These are phyloP conservation scores for Exophiala alcalophila DNA, from an alignment of 2,329 filamentous ascomycete species.

Conservation along the genomic window DNA sequence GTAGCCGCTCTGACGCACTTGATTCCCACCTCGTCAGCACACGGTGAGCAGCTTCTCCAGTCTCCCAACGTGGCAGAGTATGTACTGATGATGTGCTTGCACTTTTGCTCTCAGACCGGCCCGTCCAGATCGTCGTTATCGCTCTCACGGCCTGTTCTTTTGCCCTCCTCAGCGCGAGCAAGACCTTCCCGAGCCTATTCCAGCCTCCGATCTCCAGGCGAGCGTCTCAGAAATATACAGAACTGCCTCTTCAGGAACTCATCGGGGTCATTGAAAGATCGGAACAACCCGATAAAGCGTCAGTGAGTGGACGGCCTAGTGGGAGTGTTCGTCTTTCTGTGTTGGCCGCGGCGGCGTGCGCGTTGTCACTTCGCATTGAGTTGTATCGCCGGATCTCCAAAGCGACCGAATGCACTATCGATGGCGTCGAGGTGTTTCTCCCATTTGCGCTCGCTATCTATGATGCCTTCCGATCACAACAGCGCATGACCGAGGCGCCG, in stretches of 20 bases:
- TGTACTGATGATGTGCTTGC: too few species aligned
- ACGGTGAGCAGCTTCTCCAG: conserved; percentile 37
- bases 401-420: conserved; percentile 44
- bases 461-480: conserved; percentile 38
- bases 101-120: conserved; percentile 48
- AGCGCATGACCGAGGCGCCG: conserved; percentile 30
- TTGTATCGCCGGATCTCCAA: conserved; percentile 42
- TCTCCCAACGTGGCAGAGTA: too few species aligned
- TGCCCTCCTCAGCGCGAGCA: conserved; percentile 39
- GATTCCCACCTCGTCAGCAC: conserved; percentile 40
- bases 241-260: conserved; percentile 21
- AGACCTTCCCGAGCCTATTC: conserved; percentile 34
- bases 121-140: conserved; percentile 44
- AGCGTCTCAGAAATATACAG: conserved; percentile 10
- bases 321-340: conserved; percentile 23
- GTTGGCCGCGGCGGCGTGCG: conserved; percentile 26
- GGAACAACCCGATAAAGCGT: conserved; percentile 3
- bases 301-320: conserved; percentile 4
- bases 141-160: conserved; percentile 42
- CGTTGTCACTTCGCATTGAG: conserved; percentile 38
- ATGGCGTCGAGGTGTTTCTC: conserved; percentile 32
- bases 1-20: conserved; percentile 37
- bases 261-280: conserved; percentile 11
- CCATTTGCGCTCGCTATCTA: conserved; percentile 44
- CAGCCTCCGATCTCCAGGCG: conserved; percentile 7